These are phyloP conservation scores for Paramecium pentaurelia DNA, from an alignment of 73 alveolate species.

Conservation along the genomic window DNA sequence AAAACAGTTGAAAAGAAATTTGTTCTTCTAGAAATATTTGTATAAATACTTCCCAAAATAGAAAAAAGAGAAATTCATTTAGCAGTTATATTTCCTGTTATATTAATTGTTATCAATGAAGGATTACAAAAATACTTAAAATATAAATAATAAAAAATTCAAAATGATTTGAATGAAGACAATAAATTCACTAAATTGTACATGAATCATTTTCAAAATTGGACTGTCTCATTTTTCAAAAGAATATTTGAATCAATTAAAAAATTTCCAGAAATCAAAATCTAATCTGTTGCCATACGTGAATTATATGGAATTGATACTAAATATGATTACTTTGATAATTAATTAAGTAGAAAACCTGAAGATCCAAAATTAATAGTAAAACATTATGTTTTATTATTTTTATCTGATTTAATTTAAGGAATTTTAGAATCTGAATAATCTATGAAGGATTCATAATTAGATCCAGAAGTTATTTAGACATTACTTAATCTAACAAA, in stretches of 20 bases:
- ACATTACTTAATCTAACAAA: not conserved
- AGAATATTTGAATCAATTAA: slow-evolving; percentile 12
- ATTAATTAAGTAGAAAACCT: not conserved
- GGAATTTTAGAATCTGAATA: not conserved
- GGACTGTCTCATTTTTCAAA: slow-evolving; percentile 9
- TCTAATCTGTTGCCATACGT: not conserved
- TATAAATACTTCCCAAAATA: slow-evolving; percentile 14
- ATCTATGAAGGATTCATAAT: not conserved
- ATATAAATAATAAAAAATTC: not conserved
- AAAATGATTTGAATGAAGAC: not conserved
- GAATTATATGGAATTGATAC: not conserved
- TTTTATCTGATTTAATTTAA: not conserved
- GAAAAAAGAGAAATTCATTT: slow-evolving; percentile 36
- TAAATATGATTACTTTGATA: slow-evolving; percentile 27
- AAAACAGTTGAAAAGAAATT: slow-evolving; percentile 34
- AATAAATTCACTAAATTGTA: slow-evolving; percentile 16
- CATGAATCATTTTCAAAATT: not conserved
- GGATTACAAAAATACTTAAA: slow-evolving; percentile 6
- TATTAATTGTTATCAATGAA: not conserved
- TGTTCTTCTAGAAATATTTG: slow-evolving; percentile 29
- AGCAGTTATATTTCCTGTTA: not conserved
- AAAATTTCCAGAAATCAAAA: slow-evolving; percentile 1
- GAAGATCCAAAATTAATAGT: slow-evolving; percentile 6
- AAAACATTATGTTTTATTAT: slow-evolving; percentile 1
- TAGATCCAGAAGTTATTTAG: not conserved